A percentile compares a stretch with the other conserved stretches of the same genome.
Evolutionary conservation across 2,329 filamentous ascomycete genomes (phyloP).

Genomic region (Colletotrichum salicis): DNA sequence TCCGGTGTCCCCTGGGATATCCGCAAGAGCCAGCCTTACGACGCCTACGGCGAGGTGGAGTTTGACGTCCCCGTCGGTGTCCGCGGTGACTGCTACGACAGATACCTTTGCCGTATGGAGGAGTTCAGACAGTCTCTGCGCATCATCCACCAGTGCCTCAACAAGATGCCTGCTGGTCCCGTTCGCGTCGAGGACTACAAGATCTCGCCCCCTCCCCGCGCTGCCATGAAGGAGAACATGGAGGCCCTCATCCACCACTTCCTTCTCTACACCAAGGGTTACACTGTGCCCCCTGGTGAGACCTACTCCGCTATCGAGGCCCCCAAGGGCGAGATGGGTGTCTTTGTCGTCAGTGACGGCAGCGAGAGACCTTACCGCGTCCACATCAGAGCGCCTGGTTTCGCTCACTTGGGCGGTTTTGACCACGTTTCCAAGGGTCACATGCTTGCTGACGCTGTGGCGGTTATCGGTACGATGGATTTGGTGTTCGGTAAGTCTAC

Average conservation of each 20-base stretch:
- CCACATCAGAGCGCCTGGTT: slow-evolving; percentile 96
- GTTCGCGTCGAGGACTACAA: slow-evolving; percentile 99
- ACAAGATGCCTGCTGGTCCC: slow-evolving; percentile 97
- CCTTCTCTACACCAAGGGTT: slow-evolving; percentile 98
- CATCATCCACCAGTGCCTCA: slow-evolving; percentile 98
- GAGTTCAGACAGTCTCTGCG: slow-evolving; percentile 98
- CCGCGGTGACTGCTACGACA: slow-evolving; percentile 99
- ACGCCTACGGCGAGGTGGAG: slow-evolving; percentile 97
- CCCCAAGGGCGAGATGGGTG: slow-evolving; percentile 99
- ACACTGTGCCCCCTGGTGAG: slow-evolving; percentile 95
- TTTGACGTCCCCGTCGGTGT: slow-evolving; percentile 97
- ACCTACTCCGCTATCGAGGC: slow-evolving; percentile 98
- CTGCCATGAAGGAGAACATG: slow-evolving; percentile 99
- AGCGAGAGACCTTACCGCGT: slow-evolving; percentile 96
- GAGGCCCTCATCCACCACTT: slow-evolving; percentile 99
- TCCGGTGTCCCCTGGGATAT: slow-evolving; percentile 97
- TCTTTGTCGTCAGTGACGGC: slow-evolving; percentile 95
- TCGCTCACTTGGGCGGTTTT: slow-evolving; percentile 93
- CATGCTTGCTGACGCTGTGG: slow-evolving; percentile 93
- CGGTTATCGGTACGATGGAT: slow-evolving; percentile 92
- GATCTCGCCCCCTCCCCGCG: slow-evolving; percentile 91
- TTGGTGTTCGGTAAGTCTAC: slow-evolving; percentile 80
- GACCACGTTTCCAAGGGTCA: slow-evolving; percentile 94
- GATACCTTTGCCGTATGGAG: slow-evolving; percentile 99
- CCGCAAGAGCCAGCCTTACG: slow-evolving; percentile 96